Percentiles rank a stretch among this genome's conserved stretches.
phyloP scores from a whole-genome alignment of 306 rosid species.

The Clitoria ternatea region DNA sequence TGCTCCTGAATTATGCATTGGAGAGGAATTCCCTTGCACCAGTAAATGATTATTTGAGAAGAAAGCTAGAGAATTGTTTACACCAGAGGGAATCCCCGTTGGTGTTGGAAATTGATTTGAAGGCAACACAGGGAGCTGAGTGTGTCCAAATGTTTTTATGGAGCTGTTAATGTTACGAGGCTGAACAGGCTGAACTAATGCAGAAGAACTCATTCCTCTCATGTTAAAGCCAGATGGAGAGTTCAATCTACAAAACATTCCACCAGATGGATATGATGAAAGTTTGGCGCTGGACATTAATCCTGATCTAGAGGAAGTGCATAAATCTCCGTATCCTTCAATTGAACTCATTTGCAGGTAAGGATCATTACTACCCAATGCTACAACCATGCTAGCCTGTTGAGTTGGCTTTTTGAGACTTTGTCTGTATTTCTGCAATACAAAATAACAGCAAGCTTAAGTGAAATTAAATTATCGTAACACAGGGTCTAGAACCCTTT shows the following conservation, averaged over 20 bases:
- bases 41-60: slow-evolving; percentile 36
- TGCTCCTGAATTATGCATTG: slow-evolving; percentile 24
- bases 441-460: slow-evolving; percentile 9
- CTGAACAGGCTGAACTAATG: slow-evolving; percentile 31
- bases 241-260: slow-evolving; percentile 46
- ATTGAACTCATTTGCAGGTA: slow-evolving; percentile 41
- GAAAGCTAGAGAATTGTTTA: slow-evolving; percentile 29
- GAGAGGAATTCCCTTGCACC: slow-evolving; percentile 39
- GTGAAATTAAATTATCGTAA: not conserved
- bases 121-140: slow-evolving; percentile 33
- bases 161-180: slow-evolving; percentile 37
- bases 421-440: slow-evolving; percentile 66
- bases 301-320: slow-evolving; percentile 37
- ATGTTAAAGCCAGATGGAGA: slow-evolving; percentile 42
- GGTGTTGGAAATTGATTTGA: slow-evolving; percentile 52
- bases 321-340: slow-evolving; percentile 52
- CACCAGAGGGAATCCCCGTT: slow-evolving; percentile 35
- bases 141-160: slow-evolving; percentile 30
- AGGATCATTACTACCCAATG: slow-evolving; percentile 40
- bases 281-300: slow-evolving; percentile 37
- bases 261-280: slow-evolving; percentile 49
- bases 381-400: slow-evolving; percentile 38
- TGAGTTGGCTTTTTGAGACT: slow-evolving; percentile 49
- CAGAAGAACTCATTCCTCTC: slow-evolving; percentile 49
- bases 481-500: not conserved